Percentiles rank a stretch among this genome's conserved stretches.
Conservation (phyloP, 352 stramenopile genomes). For the Pythium phragmitis region DNA sequence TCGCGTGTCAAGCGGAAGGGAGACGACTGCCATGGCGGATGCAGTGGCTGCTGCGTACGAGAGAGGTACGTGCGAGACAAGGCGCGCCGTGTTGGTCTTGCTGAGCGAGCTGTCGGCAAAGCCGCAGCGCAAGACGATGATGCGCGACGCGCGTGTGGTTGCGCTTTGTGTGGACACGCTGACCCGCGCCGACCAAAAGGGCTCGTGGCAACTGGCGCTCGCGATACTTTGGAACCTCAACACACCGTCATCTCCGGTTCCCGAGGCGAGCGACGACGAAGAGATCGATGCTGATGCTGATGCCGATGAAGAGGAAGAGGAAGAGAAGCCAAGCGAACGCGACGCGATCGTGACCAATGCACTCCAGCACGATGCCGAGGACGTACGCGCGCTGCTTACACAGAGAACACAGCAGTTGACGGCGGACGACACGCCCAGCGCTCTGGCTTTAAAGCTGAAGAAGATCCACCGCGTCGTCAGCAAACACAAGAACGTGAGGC, state of each 20-base stretch:
- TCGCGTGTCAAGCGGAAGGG: not conserved
- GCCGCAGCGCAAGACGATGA: not conserved
- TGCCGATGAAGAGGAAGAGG: no score
- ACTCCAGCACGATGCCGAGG: no score
- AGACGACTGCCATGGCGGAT: not conserved
- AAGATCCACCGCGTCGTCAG: no score
- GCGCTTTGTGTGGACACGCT: constrained; percentile 1
- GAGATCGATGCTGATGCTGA: not conserved
- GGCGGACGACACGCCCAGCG: no score
- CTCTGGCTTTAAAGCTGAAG: no score
- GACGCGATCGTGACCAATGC: no score
- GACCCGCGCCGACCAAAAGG: not conserved
- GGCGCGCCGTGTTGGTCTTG: not conserved
- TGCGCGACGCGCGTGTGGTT: not conserved
- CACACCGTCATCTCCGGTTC: not conserved
- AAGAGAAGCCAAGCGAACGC: no score
- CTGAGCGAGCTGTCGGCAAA: not conserved
- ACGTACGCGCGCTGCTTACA: no score
- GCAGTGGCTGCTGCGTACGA: not conserved
- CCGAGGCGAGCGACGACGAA: no score
- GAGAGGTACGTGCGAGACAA: not conserved
- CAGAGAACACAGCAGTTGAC: no score
- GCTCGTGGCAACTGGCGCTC: not conserved
- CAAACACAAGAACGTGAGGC: no score
- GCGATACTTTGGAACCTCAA: not conserved